Evolutionary conservation across 352 stramenopile genomes (phyloP), one percentile per base, ranked within the genome.

Genomic region (Globisporangium parvum): DNA sequence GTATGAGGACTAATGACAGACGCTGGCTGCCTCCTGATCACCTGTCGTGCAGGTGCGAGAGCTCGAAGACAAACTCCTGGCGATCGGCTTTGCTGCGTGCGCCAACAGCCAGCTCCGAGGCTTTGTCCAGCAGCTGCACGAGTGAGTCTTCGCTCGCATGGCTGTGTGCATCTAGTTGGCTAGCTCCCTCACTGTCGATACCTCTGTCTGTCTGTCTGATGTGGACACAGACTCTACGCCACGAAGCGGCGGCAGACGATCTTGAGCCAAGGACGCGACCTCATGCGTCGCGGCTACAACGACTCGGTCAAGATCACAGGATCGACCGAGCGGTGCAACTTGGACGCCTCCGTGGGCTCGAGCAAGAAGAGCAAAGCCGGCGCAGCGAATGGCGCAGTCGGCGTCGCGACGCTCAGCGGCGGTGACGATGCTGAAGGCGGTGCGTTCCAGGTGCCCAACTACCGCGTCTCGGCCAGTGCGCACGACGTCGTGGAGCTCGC

Each of bases 171-270:
- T 15, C 20, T 23, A 6, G n/a, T 10, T 39, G 17, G 18, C 31
- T 15, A 6, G 33, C 20, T 45, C 28, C 35, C 23, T 46, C 14
- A 6, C 33, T 15, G 21, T 17, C 6, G 10, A n/a, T 21, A 20
- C n/a, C 17, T 20, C 1, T 41, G 5, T 58, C 15, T 51, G 12
- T 20, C 1, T 41, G 5, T 58, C 15, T 51, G 12, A 10, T 3
- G 26, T 28, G 26, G 5, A 5, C 18, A 6, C 21, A 91, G 80
- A 45, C 56, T 91, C 24, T 80, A 89, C 47, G 76, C 75, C 0
- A 89, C 87, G 56, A 89, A 88, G 55, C 69, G 81, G 3, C 68
- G 77, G 4, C 78, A 91, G 48, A 64, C 66, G 20, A 77, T 91
- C 28, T 57, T 91, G 26, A 75, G 62, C 15, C 65, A 48, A 24